Conservation (phyloP, 1,284 basidiomycete species). For the Somion occarium region DNA sequence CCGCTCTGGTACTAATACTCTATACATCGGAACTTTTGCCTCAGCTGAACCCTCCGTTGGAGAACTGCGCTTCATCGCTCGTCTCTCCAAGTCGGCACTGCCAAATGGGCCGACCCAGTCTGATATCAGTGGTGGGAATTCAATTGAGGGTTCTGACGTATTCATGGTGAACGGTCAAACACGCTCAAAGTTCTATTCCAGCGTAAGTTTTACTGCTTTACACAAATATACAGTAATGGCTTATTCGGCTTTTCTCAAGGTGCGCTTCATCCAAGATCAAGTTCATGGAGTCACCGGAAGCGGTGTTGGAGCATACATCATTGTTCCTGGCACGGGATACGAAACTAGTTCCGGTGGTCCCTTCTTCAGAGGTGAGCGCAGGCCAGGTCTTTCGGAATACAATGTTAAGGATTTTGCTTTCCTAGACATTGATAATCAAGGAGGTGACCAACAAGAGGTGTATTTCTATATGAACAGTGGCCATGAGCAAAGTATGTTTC, state of each 20-base stretch:
- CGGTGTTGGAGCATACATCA: conserved; percentile 34
- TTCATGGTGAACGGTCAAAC: conserved; percentile 41
- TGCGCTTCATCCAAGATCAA: conserved; percentile 34
- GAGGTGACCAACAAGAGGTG: conserved; percentile 38
- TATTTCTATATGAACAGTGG: conserved; percentile 44
- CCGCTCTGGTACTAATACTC: conserved; percentile 35
- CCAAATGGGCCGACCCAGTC: conserved; percentile 34
- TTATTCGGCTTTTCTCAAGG: conserved; percentile 5
- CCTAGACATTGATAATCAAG: conserved; percentile 42
- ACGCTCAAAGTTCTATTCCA: conserved; percentile 45
- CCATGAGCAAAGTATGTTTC: conserved; percentile 32
- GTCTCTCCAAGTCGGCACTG: conserved; percentile 36
- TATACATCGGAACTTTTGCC: conserved; percentile 40
- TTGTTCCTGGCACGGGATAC: conserved; percentile 37
- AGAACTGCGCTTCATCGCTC: conserved; percentile 45
- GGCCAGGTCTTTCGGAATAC: not conserved
- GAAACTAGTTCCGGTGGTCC: conserved; percentile 39
- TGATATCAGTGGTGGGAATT: conserved; percentile 34
- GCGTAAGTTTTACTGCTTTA: conserved; percentile 29
- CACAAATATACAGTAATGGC: not conserved
- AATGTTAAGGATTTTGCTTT: conserved; percentile 1
- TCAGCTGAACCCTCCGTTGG: conserved; percentile 41
- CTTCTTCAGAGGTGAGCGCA: conserved; percentile 37
- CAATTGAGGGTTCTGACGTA: conserved; percentile 44
- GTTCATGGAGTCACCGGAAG: conserved; percentile 36